Evolutionary conservation across 78 protist species (phyloP).

Genomic region (Dictyostelium brefeldianum): DNA sequence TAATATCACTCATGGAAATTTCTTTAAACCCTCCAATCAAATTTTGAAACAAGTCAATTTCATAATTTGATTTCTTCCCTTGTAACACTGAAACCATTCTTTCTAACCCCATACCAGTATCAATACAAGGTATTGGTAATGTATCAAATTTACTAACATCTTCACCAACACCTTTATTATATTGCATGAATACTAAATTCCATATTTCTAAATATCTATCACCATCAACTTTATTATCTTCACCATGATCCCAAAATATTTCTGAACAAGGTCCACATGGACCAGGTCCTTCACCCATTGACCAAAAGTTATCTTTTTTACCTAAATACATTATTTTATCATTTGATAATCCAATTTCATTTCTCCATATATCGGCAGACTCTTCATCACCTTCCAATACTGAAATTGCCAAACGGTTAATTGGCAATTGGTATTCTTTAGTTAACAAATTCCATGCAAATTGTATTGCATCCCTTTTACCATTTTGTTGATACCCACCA

Average conservation of each 20-base stretch:
- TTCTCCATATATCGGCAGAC: slow-evolving; percentile 62
- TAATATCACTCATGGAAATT: neutral
- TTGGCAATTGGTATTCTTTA: slow-evolving; percentile 52
- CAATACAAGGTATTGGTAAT: slow-evolving; percentile 78
- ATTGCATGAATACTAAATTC: slow-evolving; percentile 92
- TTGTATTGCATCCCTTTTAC: slow-evolving; percentile 69
- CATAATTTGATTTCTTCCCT: slow-evolving; percentile 55
- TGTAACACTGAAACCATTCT: slow-evolving; percentile 88
- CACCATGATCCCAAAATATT: slow-evolving; percentile 81
- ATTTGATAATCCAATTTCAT: slow-evolving; percentile 39
- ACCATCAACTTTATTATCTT: slow-evolving; percentile 53
- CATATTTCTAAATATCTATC: slow-evolving; percentile 88
- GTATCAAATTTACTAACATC: neutral
- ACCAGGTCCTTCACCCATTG: slow-evolving; percentile 86
- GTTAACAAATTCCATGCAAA: slow-evolving; percentile 88
- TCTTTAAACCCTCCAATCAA: slow-evolving; percentile 86
- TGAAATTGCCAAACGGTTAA: slow-evolving; percentile 48
- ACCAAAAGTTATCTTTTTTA: slow-evolving; percentile 87
- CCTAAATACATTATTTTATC: slow-evolving; percentile 68
- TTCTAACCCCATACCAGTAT: slow-evolving; percentile 95
- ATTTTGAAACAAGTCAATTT: slow-evolving; percentile 67
- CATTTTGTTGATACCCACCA: slow-evolving; percentile 51
- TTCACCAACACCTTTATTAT: neutral
- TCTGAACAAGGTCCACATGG: slow-evolving; percentile 95
- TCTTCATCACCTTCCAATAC: slow-evolving; percentile 85